Percentiles rank a stretch among this genome's conserved stretches.
These are phyloP conservation scores for Sporobolomyces phaffii DNA, from an alignment of 768 basidiomycete genomes.

Conservation along the genomic window DNA sequence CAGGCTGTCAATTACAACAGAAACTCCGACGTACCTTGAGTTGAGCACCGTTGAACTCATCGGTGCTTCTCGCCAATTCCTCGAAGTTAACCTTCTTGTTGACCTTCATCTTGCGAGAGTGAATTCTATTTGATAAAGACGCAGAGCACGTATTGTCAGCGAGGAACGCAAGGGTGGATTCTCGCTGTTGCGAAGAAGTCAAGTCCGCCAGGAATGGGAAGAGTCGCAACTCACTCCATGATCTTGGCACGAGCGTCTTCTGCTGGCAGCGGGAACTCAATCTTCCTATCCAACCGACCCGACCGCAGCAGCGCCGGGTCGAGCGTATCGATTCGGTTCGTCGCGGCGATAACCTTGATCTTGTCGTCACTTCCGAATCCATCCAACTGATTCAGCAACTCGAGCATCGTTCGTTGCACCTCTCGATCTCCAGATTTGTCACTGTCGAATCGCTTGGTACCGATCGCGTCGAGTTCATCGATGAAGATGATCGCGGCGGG, in stretches of 20 bases:
- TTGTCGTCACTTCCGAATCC: slow-evolving; percentile 95
- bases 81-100: slow-evolving; percentile 88
- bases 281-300: slow-evolving; percentile 94
- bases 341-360: slow-evolving; percentile 99
- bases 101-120: slow-evolving; percentile 91
- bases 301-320: slow-evolving; percentile 98
- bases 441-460: slow-evolving; percentile 95
- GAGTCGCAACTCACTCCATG: slow-evolving; percentile 54
- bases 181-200: no score
- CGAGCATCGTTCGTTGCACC: slow-evolving; percentile 99
- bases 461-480: slow-evolving; percentile 96
- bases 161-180: no score
- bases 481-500: slow-evolving; percentile 94
- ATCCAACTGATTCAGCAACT: slow-evolving; percentile 93
- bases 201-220: no score
- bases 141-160: background rate
- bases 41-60: slow-evolving; percentile 97
- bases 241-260: slow-evolving; percentile 95
- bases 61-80: slow-evolving; percentile 90
- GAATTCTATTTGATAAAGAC: slow-evolving; percentile 53
- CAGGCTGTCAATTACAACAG: no score
- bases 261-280: slow-evolving; percentile 94
- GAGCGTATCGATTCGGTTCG: slow-evolving; percentile 96
- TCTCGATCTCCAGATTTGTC: slow-evolving; percentile 99
- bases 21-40: slow-evolving; percentile 32